Base-by-base conservation (phyloP, 768 basidiomycete genomes). In the Amylocystis lapponica region DNA sequence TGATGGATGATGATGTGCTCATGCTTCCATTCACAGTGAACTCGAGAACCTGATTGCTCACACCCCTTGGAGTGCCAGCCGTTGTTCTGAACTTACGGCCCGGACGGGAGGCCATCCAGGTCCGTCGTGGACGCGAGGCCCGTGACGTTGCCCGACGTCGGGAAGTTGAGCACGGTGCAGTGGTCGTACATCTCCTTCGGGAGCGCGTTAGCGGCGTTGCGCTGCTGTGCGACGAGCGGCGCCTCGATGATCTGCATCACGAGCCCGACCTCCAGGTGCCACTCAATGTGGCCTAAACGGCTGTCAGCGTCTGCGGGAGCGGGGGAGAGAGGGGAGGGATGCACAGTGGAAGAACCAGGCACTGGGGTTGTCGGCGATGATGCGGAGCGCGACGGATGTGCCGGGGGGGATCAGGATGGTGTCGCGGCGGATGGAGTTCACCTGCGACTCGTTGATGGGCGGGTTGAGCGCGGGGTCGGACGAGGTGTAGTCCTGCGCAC, bases 291-390 rank as follows among this genome's bases (percentile, higher is more conserved):
- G 59, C 83, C 83, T 86, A 20, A 27, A 10, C 31, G 17, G 33
- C 23, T 20, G 12, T 14, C 22, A 27, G 37, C 32, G n/a, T n/a
- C n/a, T 11, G n/a, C n/a, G n/a, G n/a, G n/a, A n/a, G n/a, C n/a
- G n/a, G n/a, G n/a, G 25, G 14, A 36, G 2, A 23, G 36, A 3
- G 17, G 27, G 32, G 37, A 39, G 25, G 25, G 34, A 68, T 81
- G 42, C 56, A 83, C 81, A 91, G 60, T 89, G 87, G 60, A 91
- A 76, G 50, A 91, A 62, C 86, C 90, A 94, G 7, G 76, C 81
- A 9, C 95, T 95, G 1, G 95, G 95, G 64, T 98, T 98, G 61
- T 98, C 88, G 1, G 90, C 89, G 36, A 83, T 67, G 54, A 93
- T 63, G 19, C 91, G 79, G 34, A 99, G 65, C 0, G 86, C 86